phyloP scores from a whole-genome alignment of 2,329 filamentous ascomycete species.

The Purpureocillium lavendulum region DNA sequence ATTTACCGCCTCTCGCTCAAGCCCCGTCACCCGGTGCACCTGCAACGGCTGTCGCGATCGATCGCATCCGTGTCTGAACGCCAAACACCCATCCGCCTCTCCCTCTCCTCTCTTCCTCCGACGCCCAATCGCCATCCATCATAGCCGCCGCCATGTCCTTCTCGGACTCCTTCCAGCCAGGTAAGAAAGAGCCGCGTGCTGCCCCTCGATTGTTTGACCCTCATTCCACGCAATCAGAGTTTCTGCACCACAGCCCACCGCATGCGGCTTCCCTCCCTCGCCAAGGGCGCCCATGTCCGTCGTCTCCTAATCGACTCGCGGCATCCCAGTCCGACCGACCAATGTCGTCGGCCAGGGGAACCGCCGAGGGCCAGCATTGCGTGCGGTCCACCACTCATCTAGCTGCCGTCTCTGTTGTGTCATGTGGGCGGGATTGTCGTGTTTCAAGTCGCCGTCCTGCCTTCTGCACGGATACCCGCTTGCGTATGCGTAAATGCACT shows the following conservation, averaged over 20 bases:
- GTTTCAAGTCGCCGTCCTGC: slow-evolving; percentile 12
- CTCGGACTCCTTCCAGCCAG: slow-evolving; percentile 7
- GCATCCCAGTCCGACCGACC: neutral
- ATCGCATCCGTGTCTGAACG: too few species aligned
- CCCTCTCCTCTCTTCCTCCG: neutral
- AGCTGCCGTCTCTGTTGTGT: slow-evolving; percentile 4
- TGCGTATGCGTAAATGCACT: neutral
- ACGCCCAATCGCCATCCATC: neutral
- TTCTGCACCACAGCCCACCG: slow-evolving; percentile 1
- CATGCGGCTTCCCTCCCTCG: slow-evolving; percentile 1
- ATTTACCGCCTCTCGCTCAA: too few species aligned
- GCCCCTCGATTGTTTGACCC: neutral
- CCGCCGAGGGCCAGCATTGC: neutral
- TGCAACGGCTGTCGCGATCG: too few species aligned
- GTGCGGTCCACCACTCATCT: too few species aligned
- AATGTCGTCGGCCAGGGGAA: neutral
- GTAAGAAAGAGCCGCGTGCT: slow-evolving; percentile 5
- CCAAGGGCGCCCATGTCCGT: neutral
- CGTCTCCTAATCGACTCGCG: neutral
- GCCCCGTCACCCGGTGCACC: too few species aligned
- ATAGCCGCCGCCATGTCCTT: slow-evolving; percentile 8
- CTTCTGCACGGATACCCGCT: neutral
- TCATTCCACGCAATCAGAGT: slow-evolving; percentile 1
- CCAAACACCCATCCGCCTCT: slow-evolving; percentile 1
- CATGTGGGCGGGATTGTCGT: slow-evolving; percentile 10